These are phyloP conservation scores for Collariella sp. DNA, from an alignment of 495 filamentous ascomycete species.

Conservation along the genomic window DNA sequence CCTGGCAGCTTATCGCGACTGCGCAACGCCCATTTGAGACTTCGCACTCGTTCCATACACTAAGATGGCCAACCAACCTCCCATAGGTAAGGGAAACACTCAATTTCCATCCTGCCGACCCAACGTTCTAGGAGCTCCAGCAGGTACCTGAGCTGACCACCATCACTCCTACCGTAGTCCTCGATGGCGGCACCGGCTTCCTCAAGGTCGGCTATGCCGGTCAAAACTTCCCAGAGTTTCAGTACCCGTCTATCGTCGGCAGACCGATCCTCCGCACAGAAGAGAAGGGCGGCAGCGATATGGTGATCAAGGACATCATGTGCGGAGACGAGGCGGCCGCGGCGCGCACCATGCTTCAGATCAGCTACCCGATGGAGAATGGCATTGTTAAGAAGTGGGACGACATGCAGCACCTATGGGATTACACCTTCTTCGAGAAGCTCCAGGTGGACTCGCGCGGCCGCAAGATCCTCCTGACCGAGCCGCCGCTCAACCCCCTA, in stretches of 20 bases:
- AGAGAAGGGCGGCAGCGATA: constrained; percentile 54
- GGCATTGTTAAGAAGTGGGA: constrained; percentile 99
- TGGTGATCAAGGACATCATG: constrained; percentile 97
- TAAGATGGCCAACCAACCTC: constrained; percentile 21
- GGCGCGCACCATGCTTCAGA: constrained; percentile 92
- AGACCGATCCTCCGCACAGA: constrained; percentile 95
- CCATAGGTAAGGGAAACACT: constrained; percentile 23
- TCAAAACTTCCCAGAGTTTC: constrained; percentile 98
- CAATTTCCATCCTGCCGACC: too few species aligned
- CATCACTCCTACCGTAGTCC: constrained; percentile 50
- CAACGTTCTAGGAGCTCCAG: neutral
- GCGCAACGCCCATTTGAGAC: neutral
- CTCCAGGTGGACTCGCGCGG: constrained; percentile 84
- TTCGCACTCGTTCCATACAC: neutral
- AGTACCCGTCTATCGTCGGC: constrained; percentile 97
- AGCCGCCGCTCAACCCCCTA: constrained; percentile 95
- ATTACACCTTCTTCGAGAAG: constrained; percentile 97
- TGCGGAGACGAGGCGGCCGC: constrained; percentile 97
- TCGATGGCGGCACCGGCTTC: constrained; percentile 99
- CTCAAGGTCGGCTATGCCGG: constrained; percentile 98
- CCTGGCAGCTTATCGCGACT: neutral
- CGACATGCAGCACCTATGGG: constrained; percentile 99
- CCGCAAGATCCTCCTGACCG: constrained; percentile 95
- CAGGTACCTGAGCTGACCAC: neutral
- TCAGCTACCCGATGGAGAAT: constrained; percentile 99